These are phyloP conservation scores for Fraxinus baroniana DNA, from an alignment of 305 asterid species.

Conservation along the genomic window DNA sequence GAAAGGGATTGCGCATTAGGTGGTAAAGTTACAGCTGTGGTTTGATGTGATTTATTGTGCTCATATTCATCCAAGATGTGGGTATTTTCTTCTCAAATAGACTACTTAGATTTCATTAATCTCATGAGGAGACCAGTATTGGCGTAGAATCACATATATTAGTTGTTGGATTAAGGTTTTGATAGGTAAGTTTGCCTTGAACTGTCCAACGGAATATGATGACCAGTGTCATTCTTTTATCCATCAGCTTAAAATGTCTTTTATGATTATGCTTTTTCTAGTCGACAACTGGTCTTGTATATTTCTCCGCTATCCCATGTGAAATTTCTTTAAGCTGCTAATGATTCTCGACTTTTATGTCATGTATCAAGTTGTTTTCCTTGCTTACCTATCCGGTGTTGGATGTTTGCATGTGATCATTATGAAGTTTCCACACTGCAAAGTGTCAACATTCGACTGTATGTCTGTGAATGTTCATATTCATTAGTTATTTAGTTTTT, in stretches of 20 bases:
- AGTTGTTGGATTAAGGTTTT: neutral
- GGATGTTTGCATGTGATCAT: neutral
- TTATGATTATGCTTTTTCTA: neutral
- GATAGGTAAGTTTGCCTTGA: neutral
- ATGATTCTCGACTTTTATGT: neutral
- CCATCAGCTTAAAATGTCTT: neutral
- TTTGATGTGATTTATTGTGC: neutral
- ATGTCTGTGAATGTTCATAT: neutral
- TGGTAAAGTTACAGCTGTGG: neutral
- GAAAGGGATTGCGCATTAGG: neutral
- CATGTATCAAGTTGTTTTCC: neutral
- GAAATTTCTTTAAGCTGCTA: neutral
- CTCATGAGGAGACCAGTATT: neutral
- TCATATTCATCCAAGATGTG: neutral
- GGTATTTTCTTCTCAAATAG: neutral
- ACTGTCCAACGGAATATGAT: neutral
- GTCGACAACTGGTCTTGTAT: neutral
- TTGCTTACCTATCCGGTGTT: constrained; percentile 1
- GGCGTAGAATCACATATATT: constrained; percentile 6
- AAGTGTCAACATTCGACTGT: neutral
- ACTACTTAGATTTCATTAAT: neutral
- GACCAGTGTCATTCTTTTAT: neutral
- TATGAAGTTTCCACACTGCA: neutral
- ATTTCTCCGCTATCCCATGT: neutral
- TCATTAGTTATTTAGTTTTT: neutral